Conservation (phyloP, 164 flowering plant genomes). For the Cinnamomum micranthum region DNA sequence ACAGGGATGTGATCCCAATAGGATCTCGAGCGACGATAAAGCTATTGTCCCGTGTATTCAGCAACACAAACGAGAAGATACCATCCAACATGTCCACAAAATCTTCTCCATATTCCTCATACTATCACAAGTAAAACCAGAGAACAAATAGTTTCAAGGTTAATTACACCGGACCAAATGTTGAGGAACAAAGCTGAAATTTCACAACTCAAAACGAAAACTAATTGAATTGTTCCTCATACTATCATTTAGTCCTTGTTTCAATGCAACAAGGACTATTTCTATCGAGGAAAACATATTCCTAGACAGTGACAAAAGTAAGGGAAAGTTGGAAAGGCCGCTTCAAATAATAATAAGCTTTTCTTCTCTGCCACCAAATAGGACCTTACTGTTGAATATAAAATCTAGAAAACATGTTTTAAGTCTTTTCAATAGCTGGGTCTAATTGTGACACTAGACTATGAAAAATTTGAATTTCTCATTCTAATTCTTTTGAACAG, state of each 20-base stretch:
- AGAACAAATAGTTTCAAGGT: neutral
- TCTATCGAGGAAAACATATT: too few species aligned
- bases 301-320: too few species aligned
- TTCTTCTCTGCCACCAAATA: too few species aligned
- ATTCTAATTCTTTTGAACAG: neutral
- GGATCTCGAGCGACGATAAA: slow-evolving; percentile 92
- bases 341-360: too few species aligned
- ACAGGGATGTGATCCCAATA: slow-evolving; percentile 88
- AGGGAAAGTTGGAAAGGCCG: too few species aligned
- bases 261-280: too few species aligned
- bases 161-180: neutral
- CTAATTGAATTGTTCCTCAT: neutral
- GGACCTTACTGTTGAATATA: neutral
- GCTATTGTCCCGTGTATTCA: slow-evolving; percentile 88
- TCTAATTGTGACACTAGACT: neutral
- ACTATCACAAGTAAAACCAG: slow-evolving; percentile 31
- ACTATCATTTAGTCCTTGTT: neutral
- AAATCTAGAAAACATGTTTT: neutral
- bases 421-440: neutral
- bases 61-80: slow-evolving; percentile 85
- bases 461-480: too few species aligned
- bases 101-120: slow-evolving; percentile 82
- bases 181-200: neutral
- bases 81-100: slow-evolving; percentile 97
- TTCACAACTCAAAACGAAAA: neutral